Conservation (phyloP, 371 early-diverging fungal species). For the Apophysomyces elegans region DNA sequence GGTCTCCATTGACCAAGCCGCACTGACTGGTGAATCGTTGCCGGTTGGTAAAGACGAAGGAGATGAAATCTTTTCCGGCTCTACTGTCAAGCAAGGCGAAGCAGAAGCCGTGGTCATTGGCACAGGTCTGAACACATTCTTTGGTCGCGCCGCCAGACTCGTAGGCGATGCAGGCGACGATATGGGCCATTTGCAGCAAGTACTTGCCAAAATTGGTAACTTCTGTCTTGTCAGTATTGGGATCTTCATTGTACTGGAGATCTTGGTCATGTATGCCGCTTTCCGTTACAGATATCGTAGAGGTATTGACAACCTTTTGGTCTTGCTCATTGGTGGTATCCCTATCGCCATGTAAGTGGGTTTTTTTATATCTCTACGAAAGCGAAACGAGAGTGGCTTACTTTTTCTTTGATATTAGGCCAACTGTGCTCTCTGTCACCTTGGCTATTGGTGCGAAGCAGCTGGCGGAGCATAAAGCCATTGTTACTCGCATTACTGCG, state of each 20-base stretch:
- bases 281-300: conserved; percentile 73
- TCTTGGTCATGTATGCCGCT: conserved; percentile 80
- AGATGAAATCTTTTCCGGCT: conserved; percentile 75
- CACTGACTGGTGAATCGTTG: conserved; percentile 85
- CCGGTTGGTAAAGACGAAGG: conserved; percentile 73
- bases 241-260: conserved; percentile 74
- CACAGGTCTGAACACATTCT: conserved; percentile 86
- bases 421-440: conserved; percentile 88
- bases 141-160: conserved; percentile 87
- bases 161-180: conserved; percentile 82
- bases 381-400: no score
- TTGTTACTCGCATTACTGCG: conserved; percentile 84
- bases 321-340: conserved; percentile 80
- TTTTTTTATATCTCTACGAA: not conserved
- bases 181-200: conserved; percentile 87
- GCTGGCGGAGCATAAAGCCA: conserved; percentile 91
- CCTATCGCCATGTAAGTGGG: conserved; percentile 69
- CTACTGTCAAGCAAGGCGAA: conserved; percentile 93
- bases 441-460: conserved; percentile 93
- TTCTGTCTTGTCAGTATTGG: conserved; percentile 74
- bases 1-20: conserved; percentile 76
- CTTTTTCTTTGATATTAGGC: conserved; percentile 23
- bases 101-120: conserved; percentile 85
- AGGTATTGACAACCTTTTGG: conserved; percentile 73
- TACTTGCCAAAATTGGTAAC: conserved; percentile 90